Conservation (phyloP, 139 green algal species). For the Tetradesmus lagerheimii region DNA sequence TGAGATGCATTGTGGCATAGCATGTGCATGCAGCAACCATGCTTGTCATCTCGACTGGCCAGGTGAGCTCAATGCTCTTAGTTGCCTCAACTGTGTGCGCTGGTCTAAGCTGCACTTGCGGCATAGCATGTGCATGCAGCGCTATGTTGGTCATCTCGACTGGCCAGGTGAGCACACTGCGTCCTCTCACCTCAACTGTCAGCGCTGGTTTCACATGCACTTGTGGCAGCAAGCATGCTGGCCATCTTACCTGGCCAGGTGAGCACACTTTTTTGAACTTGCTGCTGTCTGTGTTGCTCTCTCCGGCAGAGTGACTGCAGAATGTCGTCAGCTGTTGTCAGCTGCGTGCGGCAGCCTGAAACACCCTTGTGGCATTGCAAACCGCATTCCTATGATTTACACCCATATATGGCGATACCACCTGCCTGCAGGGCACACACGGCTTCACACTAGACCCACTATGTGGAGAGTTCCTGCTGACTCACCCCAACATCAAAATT, state of each 20-base stretch:
- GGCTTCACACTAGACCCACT: slow-evolving; percentile 86
- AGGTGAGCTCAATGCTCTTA: background rate
- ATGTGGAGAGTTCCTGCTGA: slow-evolving; percentile 86
- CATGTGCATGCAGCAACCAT: slow-evolving; percentile 67
- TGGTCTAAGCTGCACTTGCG: background rate
- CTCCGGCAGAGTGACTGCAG: no score
- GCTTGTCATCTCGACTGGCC: slow-evolving; percentile 44
- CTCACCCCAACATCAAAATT: slow-evolving; percentile 81
- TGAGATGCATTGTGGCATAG: background rate
- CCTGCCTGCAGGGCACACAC: slow-evolving; percentile 57
- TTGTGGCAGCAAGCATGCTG: slow-evolving; percentile 60
- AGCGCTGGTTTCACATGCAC: background rate
- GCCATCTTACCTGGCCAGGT: slow-evolving; percentile 31
- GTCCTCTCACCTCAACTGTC: background rate
- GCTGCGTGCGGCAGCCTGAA: no score
- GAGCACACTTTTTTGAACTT: background rate
- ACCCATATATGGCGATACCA: no score
- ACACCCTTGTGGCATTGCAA: no score
- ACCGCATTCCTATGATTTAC: no score
- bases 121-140: slow-evolving; percentile 35
- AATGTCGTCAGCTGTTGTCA: no score
- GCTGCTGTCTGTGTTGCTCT: no score
- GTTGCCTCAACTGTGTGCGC: background rate
- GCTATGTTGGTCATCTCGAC: slow-evolving; percentile 56
- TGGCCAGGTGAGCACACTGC: background rate